Conservation (phyloP, 2,329 filamentous ascomycete genomes). For the Fusarium floridanum region DNA sequence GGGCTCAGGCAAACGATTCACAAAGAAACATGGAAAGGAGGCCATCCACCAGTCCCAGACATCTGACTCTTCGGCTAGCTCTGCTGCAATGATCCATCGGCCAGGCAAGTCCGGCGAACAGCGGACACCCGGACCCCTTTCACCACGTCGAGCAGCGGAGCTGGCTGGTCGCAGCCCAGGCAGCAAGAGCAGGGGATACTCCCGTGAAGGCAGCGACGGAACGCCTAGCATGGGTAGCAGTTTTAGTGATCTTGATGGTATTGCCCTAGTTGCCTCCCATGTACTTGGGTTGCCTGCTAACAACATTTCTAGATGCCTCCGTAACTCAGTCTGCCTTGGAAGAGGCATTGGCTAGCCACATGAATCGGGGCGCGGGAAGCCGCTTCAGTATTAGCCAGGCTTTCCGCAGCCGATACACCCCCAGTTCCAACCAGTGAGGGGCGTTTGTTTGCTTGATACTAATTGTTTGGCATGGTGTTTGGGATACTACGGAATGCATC, state of each 20-base stretch:
- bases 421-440: constrained; percentile 50
- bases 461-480: constrained; percentile 41
- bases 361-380: constrained; percentile 54
- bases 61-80: constrained; percentile 73
- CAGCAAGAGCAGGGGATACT: constrained; percentile 62
- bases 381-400: constrained; percentile 78
- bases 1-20: constrained; percentile 49
- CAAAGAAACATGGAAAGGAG: constrained; percentile 49
- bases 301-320: constrained; percentile 71
- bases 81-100: constrained; percentile 56
- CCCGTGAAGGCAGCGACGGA: constrained; percentile 76
- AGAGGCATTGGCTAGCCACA: constrained; percentile 75
- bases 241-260: constrained; percentile 87
- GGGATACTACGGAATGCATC: constrained; percentile 37
- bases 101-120: constrained; percentile 50
- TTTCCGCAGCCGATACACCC: constrained; percentile 71
- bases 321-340: constrained; percentile 85
- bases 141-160: constrained; percentile 71
- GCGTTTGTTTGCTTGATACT: constrained; percentile 2
- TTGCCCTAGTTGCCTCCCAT: constrained; percentile 17
- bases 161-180: constrained; percentile 67
- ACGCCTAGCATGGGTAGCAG: constrained; percentile 87
- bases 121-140: constrained; percentile 61
- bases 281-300: constrained; percentile 15
- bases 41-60: constrained; percentile 64